Evolutionary conservation across 2,329 filamentous ascomycete species (phyloP), one percentile per base, ranked within the genome.

Genomic region (Setomelanomma holmii): DNA sequence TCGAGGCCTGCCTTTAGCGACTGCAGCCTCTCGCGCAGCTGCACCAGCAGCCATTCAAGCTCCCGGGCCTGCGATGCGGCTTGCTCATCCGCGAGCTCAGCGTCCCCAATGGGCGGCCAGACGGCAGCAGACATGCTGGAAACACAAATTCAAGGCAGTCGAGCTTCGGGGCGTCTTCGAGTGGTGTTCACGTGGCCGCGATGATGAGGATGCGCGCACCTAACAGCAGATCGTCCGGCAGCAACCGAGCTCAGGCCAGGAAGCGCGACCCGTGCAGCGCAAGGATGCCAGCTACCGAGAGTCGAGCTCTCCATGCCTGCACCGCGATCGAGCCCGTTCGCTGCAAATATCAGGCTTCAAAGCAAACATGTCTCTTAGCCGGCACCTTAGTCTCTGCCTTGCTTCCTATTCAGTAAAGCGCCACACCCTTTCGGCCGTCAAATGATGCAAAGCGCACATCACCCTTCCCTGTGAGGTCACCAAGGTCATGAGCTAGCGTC

Each of bases 1-100:
- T 95, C 87, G 3, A 98, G 84, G 53, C 91, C 91, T 58, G 83
- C 81, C 65, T 87, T 86, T 55, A 89, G 75, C 14, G 84, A 82
- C 46, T 78, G 78, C 44, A 89, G 77, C 21, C 84, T 86, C 45
- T 85, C 82, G 66, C 86, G 83, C 41, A 89, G 76, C 35, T 85
- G 81, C 16, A 76, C 73, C 17, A 89, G 78, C 23, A 89, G 80
- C 86, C 86, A 89, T 75, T 83, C 78, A 30, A 89, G 79, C 75
- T 89, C 86, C 55, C 76, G 78, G 46, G 78, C 76, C 73, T 83
- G 73, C 33, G 83, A 80, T 36, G 74, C 75, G 51, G 83, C 79
- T 66, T 84, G 82, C 66, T 83, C 82, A 56, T 73, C 73, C 53
- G 76, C 74, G 47, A 87, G 75, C 57, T 80, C 74, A 44, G 79